Base-by-base conservation (phyloP, 1,284 basidiomycete genomes). In the Rhodotorula sp. region DNA sequence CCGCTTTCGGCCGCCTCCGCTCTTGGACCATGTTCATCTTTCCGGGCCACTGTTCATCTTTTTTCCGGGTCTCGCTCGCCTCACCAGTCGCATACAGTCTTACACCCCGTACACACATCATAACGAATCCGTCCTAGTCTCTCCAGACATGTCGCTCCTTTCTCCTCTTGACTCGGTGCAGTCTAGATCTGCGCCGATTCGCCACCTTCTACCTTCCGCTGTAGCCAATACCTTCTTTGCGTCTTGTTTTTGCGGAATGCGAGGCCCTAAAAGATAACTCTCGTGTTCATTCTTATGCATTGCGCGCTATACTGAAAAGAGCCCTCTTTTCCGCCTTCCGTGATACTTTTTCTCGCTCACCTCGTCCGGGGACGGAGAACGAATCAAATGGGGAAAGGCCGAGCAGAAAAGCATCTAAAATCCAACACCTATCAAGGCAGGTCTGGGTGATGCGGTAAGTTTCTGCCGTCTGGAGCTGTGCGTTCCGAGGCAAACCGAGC, bases 71-170 rank as follows among this genome's bases (percentile, higher is more conserved):
- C 58, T 18, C 39, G 21, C 43, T 39, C 39, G 39, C 39, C 39
- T 39, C 39, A 39, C 34, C 21, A 14, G 58, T 59, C 43, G 34
- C 58, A 39, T 47, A 59, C 58, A 34, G 21, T n/a, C 21, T 46
- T 43, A 20, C 58, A 52, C 21, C 39, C 23, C 43, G 34, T n/a
- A 43, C 39, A 39, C 39, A 39, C 39, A 39, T 39, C 39, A 20
- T 59, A 43, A 59, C 58, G 58, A 59, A 52, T 21, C 58, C 58
- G 23, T 58, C 34, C 58, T 46, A n/a, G 29, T 58, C 56, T 31
- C 56, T 29, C 56, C 20, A 31, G 29, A 29, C 26, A 29, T 26
- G 14, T 18, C 29, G 29, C 58, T 58, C 58, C 34, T 12, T 58
- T 39, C 39, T 58, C 58, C 18, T 43, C 58, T 26, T 2, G 21